Evolutionary conservation across 805 yeast genomes (phyloP).

Genomic region (Candida chilensis): DNA sequence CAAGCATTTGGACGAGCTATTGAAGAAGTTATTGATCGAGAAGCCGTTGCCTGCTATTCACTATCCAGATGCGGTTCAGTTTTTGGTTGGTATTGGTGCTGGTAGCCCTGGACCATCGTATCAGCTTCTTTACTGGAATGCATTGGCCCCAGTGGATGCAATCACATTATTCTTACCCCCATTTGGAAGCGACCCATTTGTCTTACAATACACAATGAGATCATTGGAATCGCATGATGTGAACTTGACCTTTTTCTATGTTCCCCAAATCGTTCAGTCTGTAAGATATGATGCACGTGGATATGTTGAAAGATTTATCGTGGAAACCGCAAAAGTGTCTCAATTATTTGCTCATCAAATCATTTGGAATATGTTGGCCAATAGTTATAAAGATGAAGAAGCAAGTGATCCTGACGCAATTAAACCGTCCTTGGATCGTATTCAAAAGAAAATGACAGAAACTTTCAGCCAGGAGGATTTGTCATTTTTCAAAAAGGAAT

Average conservation of each 20-base stretch:
- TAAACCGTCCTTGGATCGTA: conserved; percentile 75
- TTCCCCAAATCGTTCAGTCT: conserved; percentile 95
- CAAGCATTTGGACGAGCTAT: conserved; percentile 24
- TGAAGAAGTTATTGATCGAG: conserved; percentile 34
- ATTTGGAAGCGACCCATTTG: conserved; percentile 51
- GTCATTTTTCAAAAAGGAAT: conserved; percentile 71
- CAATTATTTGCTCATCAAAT: conserved; percentile 95
- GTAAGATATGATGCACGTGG: conserved; percentile 77
- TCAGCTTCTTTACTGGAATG: conserved; percentile 57
- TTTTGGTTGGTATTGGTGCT: conserved; percentile 31
- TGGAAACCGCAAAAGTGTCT: conserved; percentile 87
- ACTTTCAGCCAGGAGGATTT: conserved; percentile 55
- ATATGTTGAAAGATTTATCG: conserved; percentile 77
- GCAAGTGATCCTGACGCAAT: conserved; percentile 68
- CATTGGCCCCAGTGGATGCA: conserved; percentile 75
- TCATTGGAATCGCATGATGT: conserved; percentile 84
- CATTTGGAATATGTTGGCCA: conserved; percentile 96
- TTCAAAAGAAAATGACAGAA: conserved; percentile 53
- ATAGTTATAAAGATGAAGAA: conserved; percentile 85
- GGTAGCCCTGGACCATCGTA: conserved; percentile 25
- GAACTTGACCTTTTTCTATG: conserved; percentile 86
- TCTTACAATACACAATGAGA: conserved; percentile 83
- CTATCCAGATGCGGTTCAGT: conserved; percentile 52
- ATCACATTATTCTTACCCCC: conserved; percentile 78
- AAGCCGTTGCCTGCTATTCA: conserved; percentile 53